These are phyloP conservation scores for Phytopythium mirpurense DNA, from an alignment of 352 stramenopile genomes.

Conservation along the genomic window DNA sequence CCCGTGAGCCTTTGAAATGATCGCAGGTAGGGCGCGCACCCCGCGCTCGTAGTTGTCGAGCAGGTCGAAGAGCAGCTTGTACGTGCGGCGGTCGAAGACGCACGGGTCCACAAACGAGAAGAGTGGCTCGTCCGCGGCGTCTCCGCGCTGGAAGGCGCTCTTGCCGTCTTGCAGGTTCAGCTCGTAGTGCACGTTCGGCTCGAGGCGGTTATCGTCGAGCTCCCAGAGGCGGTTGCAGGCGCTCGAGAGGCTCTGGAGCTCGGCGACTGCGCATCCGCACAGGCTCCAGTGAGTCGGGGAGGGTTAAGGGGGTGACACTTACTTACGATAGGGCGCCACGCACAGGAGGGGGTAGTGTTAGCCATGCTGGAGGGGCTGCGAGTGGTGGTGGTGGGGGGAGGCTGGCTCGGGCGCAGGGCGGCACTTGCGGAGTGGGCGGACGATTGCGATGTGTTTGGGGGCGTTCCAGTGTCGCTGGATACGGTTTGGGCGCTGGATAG, in stretches of 20 bases:
- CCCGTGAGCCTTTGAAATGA: too few species aligned
- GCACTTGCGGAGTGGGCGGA: too few species aligned
- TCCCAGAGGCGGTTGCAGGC: constrained; percentile 91
- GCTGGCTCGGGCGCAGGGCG: too few species aligned
- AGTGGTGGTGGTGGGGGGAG: neutral
- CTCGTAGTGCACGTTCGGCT: constrained; percentile 87
- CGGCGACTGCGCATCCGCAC: constrained; percentile 21
- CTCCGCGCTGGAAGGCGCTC: constrained; percentile 82
- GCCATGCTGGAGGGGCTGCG: constrained; percentile 29
- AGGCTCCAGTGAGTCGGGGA: too few species aligned
- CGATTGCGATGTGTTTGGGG: too few species aligned
- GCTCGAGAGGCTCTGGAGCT: constrained; percentile 60
- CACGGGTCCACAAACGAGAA: constrained; percentile 87
- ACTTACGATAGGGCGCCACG: too few species aligned
- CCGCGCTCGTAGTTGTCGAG: constrained; percentile 88
- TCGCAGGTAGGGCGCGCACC: too few species aligned
- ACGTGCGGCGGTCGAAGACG: constrained; percentile 89
- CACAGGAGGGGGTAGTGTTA: constrained; percentile 43
- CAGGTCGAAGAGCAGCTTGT: constrained; percentile 85
- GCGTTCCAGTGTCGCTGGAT: too few species aligned
- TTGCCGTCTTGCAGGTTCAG: constrained; percentile 94
- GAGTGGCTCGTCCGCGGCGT: constrained; percentile 85
- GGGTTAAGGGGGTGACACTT: too few species aligned
- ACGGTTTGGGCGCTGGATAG: too few species aligned
- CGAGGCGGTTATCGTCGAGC: constrained; percentile 88